Conservation (phyloP, 352 stramenopile species). For the Phytophthora brassicae region DNA sequence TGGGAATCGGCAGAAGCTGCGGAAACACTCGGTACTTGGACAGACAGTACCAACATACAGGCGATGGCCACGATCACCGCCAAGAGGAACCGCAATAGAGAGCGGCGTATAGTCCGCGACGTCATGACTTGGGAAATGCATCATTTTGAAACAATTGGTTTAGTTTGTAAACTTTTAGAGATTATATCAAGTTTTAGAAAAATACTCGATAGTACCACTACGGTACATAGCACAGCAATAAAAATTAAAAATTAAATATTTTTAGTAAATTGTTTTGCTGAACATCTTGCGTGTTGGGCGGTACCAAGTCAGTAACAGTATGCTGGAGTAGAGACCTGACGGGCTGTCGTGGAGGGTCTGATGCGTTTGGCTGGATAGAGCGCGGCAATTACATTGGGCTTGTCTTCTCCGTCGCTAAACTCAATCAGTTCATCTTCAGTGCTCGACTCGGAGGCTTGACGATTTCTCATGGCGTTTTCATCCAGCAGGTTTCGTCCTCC, state of each 20-base stretch:
- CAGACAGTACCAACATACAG: conserved; percentile 20
- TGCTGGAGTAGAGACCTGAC: background rate
- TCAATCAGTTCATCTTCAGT: conserved; percentile 44
- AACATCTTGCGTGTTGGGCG: no score
- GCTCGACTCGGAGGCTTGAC: background rate
- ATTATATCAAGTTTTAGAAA: no score
- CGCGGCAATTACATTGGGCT: background rate
- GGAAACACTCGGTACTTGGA: conserved; percentile 18
- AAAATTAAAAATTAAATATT: no score
- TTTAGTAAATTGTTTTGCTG: no score
- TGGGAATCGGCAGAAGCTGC: background rate
- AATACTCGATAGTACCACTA: no score
- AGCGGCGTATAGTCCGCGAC: conserved; percentile 8
- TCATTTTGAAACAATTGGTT: no score
- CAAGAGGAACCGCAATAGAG: conserved; percentile 15
- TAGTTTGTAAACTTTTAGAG: no score
- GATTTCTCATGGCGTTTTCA: conserved; percentile 3
- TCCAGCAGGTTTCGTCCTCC: conserved; percentile 24
- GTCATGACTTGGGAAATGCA: no score
- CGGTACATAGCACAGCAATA: no score
- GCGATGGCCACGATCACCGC: conserved; percentile 20
- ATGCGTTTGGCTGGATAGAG: conserved; percentile 9
- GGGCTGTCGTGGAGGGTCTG: background rate
- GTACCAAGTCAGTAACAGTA: no score
- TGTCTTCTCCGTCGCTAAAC: conserved; percentile 44